These are phyloP conservation scores for Akanthomyces dipterigenus DNA, from an alignment of 2,329 filamentous ascomycete genomes.

Conservation along the genomic window DNA sequence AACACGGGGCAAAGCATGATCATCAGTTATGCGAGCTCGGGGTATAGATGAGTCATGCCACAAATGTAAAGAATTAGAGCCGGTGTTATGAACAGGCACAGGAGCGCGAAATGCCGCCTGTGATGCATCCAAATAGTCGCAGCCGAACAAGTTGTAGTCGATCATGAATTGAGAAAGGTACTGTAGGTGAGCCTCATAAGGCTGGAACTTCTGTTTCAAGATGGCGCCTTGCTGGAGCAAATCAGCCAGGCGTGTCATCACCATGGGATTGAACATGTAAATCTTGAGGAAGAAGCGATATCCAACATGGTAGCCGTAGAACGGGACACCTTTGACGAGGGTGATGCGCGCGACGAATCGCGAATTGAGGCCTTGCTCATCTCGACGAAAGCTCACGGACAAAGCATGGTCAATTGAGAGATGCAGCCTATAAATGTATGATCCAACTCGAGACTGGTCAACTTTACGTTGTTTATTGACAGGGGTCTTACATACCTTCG, in stretches of 20 bases:
- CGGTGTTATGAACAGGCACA: constrained; percentile 61
- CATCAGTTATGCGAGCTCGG: constrained; percentile 41
- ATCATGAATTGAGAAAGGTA: constrained; percentile 96
- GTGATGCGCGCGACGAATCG: constrained; percentile 84
- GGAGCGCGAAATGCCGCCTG: constrained; percentile 69
- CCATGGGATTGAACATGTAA: constrained; percentile 80
- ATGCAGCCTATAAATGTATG: constrained; percentile 72
- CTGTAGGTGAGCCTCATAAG: constrained; percentile 89
- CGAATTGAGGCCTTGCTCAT: constrained; percentile 59
- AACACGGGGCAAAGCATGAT: constrained; percentile 60
- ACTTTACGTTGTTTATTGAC: neutral
- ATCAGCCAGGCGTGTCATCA: constrained; percentile 83
- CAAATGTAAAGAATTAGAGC: constrained; percentile 53
- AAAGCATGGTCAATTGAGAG: constrained; percentile 87
- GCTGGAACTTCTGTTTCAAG: constrained; percentile 77
- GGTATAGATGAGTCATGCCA: constrained; percentile 77
- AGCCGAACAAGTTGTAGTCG: constrained; percentile 96
- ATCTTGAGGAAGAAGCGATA: constrained; percentile 90
- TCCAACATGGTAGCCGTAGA: constrained; percentile 93
- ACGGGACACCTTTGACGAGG: constrained; percentile 86
- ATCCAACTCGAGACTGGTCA: constrained; percentile 47
- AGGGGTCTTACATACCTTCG: constrained; percentile 48
- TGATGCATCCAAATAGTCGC: constrained; percentile 70
- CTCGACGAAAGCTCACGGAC: constrained; percentile 74
- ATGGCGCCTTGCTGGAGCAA: constrained; percentile 82